Base-by-base conservation (phyloP, 164 flowering plant species). In the Annona squamosa region DNA sequence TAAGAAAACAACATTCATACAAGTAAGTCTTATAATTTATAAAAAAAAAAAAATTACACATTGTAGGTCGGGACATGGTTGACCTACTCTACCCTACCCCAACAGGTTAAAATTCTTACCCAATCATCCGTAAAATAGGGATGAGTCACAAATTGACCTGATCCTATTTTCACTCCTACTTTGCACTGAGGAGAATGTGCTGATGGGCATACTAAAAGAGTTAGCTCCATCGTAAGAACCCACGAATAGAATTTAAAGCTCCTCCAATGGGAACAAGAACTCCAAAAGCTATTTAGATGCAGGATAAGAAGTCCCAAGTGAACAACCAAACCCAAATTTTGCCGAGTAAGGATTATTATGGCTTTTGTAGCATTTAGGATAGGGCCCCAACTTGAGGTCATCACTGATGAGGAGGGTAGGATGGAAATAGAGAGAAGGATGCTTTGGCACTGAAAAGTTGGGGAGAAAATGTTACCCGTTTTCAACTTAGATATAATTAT, bases 131-230 rank as follows among this genome's bases (percentile, higher is more conserved):
- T 26, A 26, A 26, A 26, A 26, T 26, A 26, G 37, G 37, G 37
- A 1, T 26, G 37, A 26, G 37, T 26, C 37, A 26, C 37, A 1
- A 1, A 26, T 26, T 26, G 37, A 26, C 37, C 0, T 26, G 37
- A 26, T 26, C 37, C 37, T 26, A 26, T 26, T 26, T 26, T 26
- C 37, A 26, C 37, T 26, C 37, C 37, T 79, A 79, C 94, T 94
- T 82, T 94, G 97, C 4, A 86, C 78, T 3, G 92, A 89, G 75
- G 87, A 56, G 62, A 68, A 48, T 56, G 67, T 61, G 2, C 65
- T 71, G 6, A 68, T 62, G 0, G 75, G 13, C 57, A 63, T 63
- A 73, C 37, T 74, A 26, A 16, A 9, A 26, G 43, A 16, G 5
- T 75, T 72, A 13, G 47, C 45, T 5, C 26, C 65, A 37, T 9